These are phyloP conservation scores for Bipolaris cookei DNA, from an alignment of 2,329 filamentous ascomycete species.

Conservation along the genomic window DNA sequence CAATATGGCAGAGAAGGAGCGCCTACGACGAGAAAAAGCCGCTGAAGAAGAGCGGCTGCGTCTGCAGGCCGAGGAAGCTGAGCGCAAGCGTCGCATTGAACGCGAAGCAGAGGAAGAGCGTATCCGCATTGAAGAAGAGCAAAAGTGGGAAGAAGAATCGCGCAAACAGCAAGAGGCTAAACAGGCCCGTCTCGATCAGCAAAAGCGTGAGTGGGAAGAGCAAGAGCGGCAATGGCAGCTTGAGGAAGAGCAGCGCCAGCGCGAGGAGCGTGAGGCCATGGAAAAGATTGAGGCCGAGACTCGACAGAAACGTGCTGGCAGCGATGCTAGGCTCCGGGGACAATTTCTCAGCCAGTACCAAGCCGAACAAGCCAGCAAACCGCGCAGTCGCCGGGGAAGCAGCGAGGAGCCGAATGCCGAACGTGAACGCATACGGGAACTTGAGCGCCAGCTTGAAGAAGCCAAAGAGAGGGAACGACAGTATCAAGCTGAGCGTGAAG, in stretches of 20 bases:
- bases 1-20: slow-evolving; percentile 83
- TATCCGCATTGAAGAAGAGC: slow-evolving; percentile 68
- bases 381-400: slow-evolving; percentile 49
- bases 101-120: slow-evolving; percentile 67
- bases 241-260: slow-evolving; percentile 73
- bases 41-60: slow-evolving; percentile 61
- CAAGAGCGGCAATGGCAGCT: slow-evolving; percentile 78
- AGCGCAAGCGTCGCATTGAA: slow-evolving; percentile 56
- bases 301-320: slow-evolving; percentile 63
- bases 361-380: slow-evolving; percentile 63
- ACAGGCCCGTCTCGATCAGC: slow-evolving; percentile 66
- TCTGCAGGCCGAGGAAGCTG: slow-evolving; percentile 60
- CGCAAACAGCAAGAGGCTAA: slow-evolving; percentile 64
- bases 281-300: slow-evolving; percentile 71
- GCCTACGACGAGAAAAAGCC: slow-evolving; percentile 63
- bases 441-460: slow-evolving; percentile 75
- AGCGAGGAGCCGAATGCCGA: slow-evolving; percentile 60
- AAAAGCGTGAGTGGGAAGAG: slow-evolving; percentile 77
- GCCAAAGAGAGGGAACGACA: slow-evolving; percentile 70
- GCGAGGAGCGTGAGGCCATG: slow-evolving; percentile 76
- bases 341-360: slow-evolving; percentile 89
- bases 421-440: slow-evolving; percentile 73
- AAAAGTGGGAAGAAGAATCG: slow-evolving; percentile 70
- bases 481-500: slow-evolving; percentile 67
- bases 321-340: slow-evolving; percentile 74